A percentile compares a stretch with the other conserved stretches of the same genome.
phyloP scores from a whole-genome alignment of 805 yeast genomes.

The Metahyphopichia silvanorum region DNA sequence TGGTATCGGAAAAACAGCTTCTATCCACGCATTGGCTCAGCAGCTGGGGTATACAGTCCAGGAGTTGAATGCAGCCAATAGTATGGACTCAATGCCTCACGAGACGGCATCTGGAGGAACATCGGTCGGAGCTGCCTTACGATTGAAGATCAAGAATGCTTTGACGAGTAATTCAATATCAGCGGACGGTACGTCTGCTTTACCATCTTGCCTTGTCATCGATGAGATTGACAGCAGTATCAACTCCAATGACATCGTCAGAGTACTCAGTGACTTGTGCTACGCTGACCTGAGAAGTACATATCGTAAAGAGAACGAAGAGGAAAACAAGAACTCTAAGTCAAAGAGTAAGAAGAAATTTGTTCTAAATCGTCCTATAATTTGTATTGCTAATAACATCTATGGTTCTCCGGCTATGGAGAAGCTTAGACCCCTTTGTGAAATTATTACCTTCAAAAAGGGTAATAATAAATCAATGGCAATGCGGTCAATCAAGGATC shows the following conservation, averaged over 20 bases:
- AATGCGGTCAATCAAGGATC: conserved; percentile 33
- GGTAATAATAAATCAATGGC: conserved; percentile 37
- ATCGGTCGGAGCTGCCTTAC: conserved; percentile 28
- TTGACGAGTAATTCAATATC: conserved; percentile 56
- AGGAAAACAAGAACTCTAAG: conserved; percentile 19
- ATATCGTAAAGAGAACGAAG: conserved; percentile 10
- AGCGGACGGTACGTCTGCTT: conserved; percentile 59
- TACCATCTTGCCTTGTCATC: conserved; percentile 80
- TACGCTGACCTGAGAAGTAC: conserved; percentile 56
- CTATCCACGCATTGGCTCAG: conserved; percentile 78
- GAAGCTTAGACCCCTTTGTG: conserved; percentile 68
- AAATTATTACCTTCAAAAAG: conserved; percentile 62
- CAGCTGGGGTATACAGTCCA: conserved; percentile 78
- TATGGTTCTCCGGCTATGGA: conserved; percentile 65
- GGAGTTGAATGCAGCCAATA: conserved; percentile 75
- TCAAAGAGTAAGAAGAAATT: conserved; percentile 34
- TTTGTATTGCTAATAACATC: conserved; percentile 87
- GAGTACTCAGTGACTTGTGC: conserved; percentile 57
- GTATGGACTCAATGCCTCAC: conserved; percentile 35
- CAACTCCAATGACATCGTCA: conserved; percentile 35
- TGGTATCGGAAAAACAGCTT: conserved; percentile 89
- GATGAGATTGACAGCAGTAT: conserved; percentile 75
- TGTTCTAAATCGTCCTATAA: conserved; percentile 71
- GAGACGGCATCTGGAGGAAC: conserved; percentile 11
- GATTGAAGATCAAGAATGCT: conserved; percentile 47